These are phyloP conservation scores for Hemileccinum rubropunctum DNA, from an alignment of 768 basidiomycete species.

Conservation along the genomic window DNA sequence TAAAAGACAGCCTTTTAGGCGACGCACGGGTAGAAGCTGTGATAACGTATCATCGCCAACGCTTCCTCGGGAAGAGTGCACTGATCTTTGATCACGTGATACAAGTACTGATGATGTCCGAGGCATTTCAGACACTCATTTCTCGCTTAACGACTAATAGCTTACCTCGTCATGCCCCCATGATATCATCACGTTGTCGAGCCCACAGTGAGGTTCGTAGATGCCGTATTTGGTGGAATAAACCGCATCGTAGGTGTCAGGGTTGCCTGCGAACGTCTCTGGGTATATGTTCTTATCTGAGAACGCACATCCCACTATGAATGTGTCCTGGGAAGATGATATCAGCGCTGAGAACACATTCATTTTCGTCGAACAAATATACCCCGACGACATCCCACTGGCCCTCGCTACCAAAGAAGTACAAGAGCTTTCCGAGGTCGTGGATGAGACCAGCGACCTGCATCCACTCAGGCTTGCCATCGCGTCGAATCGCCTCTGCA, in stretches of 20 bases:
- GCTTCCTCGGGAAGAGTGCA: conserved; percentile 76
- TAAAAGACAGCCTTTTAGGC: not conserved
- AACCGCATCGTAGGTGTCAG: conserved; percentile 60
- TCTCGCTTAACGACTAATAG: conserved; percentile 9
- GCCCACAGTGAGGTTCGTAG: conserved; percentile 74
- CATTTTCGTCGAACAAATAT: conserved; percentile 21
- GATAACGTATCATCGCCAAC: conserved; percentile 90
- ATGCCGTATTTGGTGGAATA: conserved; percentile 74
- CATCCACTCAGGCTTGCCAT: conserved; percentile 92
- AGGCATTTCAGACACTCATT: conserved; percentile 4
- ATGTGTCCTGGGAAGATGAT: conserved; percentile 50
- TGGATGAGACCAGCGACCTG: conserved; percentile 85
- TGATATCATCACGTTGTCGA: conserved; percentile 84
- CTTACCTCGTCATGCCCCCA: conserved; percentile 91
- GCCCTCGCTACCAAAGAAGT: conserved; percentile 81
- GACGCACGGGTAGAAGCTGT: conserved; percentile 85
- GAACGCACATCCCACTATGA: conserved; percentile 83
- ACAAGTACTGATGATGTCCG: conserved; percentile 59
- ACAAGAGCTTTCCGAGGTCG: conserved; percentile 85
- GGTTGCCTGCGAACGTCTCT: conserved; percentile 72
- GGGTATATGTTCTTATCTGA: conserved; percentile 83
- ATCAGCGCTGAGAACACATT: conserved; percentile 1
- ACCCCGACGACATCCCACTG: conserved; percentile 96
- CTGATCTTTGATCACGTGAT: conserved; percentile 81
- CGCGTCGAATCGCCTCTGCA: conserved; percentile 83